phyloP scores from a whole-genome alignment of 1,284 basidiomycete species.

The Hymenochaete sp. region DNA sequence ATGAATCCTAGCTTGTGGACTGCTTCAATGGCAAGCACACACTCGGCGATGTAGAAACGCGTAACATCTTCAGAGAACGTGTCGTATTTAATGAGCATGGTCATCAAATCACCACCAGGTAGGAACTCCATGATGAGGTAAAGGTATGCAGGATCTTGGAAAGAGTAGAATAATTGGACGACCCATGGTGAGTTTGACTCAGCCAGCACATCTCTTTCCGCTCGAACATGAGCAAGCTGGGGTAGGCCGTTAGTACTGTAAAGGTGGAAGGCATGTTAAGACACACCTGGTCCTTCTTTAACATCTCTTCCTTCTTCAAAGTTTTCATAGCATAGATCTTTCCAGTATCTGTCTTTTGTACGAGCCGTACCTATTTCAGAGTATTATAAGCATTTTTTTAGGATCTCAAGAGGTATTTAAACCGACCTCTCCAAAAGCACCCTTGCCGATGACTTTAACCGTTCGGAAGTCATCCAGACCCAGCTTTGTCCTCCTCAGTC shows the following conservation, averaged over 20 bases:
- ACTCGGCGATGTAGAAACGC: conserved; percentile 99
- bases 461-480: conserved; percentile 92
- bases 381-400: not conserved
- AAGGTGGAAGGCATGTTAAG: not conserved
- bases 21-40: conserved; percentile 94
- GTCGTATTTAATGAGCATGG: conserved; percentile 99
- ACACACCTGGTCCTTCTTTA: conserved; percentile 93
- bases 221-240: conserved; percentile 93
- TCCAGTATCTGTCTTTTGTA: conserved; percentile 94
- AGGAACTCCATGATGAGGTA: conserved; percentile 99
- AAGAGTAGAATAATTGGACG: conserved; percentile 96
- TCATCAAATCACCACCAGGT: conserved; percentile 96
- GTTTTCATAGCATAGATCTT: conserved; percentile 99
- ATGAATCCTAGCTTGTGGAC: conserved; percentile 99
- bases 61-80: conserved; percentile 98
- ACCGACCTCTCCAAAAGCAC: conserved; percentile 90
- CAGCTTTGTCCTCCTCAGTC: conserved; percentile 87
- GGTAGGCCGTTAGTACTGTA: too few species aligned
- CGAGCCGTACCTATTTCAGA: conserved; percentile 69
- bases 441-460: conserved; percentile 98
- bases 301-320: conserved; percentile 95
- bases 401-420: not conserved
- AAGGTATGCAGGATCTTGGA: conserved; percentile 93
- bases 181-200: conserved; percentile 98
- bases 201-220: conserved; percentile 96